Percentiles rank a stretch among this genome's conserved stretches.
These are phyloP conservation scores for Clitopilus passeckerianus DNA, from an alignment of 768 basidiomycete species.

Conservation along the genomic window DNA sequence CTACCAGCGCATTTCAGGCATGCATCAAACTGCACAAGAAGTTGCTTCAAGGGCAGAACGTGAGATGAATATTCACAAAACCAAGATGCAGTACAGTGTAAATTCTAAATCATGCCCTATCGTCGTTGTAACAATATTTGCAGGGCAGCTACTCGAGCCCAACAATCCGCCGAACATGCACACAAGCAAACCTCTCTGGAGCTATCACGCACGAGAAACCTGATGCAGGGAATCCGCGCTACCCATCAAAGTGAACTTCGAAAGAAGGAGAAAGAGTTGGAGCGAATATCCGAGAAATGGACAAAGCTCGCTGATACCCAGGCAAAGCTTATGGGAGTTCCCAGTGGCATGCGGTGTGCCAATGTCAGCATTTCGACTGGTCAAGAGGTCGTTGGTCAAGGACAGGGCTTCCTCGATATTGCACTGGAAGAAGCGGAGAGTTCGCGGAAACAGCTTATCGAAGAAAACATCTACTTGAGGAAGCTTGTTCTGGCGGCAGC, in stretches of 20 bases:
- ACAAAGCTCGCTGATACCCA: conserved; percentile 66
- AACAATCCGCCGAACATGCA: conserved; percentile 55
- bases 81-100: conserved; percentile 61
- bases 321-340: conserved; percentile 42
- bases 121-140: conserved; percentile 2
- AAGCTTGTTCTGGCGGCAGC: conserved; percentile 55
- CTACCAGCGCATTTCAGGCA: conserved; percentile 64
- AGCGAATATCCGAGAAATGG: conserved; percentile 73
- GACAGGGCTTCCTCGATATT: conserved; percentile 53
- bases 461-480: conserved; percentile 62
- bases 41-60: conserved; percentile 69
- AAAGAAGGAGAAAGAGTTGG: conserved; percentile 78
- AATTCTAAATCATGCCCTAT: background rate
- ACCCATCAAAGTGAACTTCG: conserved; percentile 69
- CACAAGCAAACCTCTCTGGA: conserved; percentile 71
- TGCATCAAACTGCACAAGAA: conserved; percentile 58
- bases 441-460: conserved; percentile 52
- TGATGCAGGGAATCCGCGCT: conserved; percentile 64
- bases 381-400: conserved; percentile 39
- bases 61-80: conserved; percentile 71
- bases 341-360: conserved; percentile 50
- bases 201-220: conserved; percentile 65
- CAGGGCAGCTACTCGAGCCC: conserved; percentile 47
- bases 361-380: conserved; percentile 47
- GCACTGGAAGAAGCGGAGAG: conserved; percentile 73